These are phyloP conservation scores for Tinospora cordifolia DNA, from an alignment of 164 flowering plant genomes.

Conservation along the genomic window DNA sequence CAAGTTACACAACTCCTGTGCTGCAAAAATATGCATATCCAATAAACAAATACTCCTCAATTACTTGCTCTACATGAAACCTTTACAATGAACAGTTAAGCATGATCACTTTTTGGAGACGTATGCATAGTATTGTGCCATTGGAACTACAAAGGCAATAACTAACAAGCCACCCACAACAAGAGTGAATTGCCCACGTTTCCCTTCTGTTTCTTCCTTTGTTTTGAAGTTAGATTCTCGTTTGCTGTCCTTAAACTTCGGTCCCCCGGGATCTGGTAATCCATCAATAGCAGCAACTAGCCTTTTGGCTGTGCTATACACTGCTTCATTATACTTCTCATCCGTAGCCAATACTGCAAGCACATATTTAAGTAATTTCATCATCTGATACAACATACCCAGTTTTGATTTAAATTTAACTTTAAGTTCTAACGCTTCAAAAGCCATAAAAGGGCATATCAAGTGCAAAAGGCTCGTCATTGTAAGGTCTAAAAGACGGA, in stretches of 20 bases:
- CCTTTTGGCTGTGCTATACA: conserved; percentile 69
- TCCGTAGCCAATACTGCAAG: conserved; percentile 86
- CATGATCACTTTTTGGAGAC: conserved; percentile 46
- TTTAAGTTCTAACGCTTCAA: too few species aligned
- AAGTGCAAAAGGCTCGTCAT: too few species aligned
- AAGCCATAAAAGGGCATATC: too few species aligned
- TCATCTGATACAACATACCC: conserved; percentile 3
- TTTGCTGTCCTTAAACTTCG: conserved; percentile 62
- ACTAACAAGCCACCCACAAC: conserved; percentile 96
- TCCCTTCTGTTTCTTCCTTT: conserved; percentile 92
- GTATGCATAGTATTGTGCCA: conserved; percentile 98
- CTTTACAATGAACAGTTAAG: conserved; percentile 12
- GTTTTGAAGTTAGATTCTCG: conserved; percentile 91
- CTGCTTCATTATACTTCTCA: conserved; percentile 94
- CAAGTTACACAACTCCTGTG: not conserved
- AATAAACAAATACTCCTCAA: conserved; percentile 6
- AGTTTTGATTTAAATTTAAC: not conserved
- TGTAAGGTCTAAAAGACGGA: too few species aligned
- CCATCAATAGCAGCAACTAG: conserved; percentile 95
- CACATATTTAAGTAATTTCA: conserved; percentile 4
- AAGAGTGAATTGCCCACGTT: conserved; percentile 88
- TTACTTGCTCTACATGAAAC: conserved; percentile 14
- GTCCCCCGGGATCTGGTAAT: conserved; percentile 94
- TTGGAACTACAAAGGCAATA: conserved; percentile 95
- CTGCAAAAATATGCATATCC: not conserved